Evolutionary conservation across 768 basidiomycete species (phyloP).

Genomic region (Termitomyces sp.): DNA sequence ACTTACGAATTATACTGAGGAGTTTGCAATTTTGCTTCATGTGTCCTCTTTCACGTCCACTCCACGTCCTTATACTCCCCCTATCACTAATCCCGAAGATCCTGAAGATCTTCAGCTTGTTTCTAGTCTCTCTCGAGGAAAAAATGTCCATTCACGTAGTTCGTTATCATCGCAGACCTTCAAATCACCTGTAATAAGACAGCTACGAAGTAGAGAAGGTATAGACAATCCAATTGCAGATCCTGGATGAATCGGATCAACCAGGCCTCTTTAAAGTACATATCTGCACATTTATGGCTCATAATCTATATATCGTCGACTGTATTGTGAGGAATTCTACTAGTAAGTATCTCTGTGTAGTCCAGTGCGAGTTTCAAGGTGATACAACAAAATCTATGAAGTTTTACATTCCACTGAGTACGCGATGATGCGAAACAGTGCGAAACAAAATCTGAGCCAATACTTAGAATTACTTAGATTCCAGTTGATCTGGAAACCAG

Average conservation of each 20-base stretch:
- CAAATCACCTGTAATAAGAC: constrained; percentile 11
- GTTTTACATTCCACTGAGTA: neutral
- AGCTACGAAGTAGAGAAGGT: constrained; percentile 11
- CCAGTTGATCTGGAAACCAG: too few species aligned
- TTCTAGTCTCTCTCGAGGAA: constrained; percentile 53
- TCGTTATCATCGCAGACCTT: constrained; percentile 23
- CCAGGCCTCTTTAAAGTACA: neutral
- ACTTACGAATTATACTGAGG: constrained; percentile 80
- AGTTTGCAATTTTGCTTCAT: constrained; percentile 81
- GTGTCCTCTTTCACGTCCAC: constrained; percentile 73
- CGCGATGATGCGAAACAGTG: neutral
- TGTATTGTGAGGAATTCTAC: neutral
- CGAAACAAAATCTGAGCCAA: neutral
- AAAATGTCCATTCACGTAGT: constrained; percentile 55
- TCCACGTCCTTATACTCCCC: constrained; percentile 56
- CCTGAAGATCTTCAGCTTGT: constrained; percentile 47
- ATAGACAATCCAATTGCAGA: constrained; percentile 5
- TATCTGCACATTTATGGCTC: neutral
- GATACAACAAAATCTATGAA: too few species aligned
- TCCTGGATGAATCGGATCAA: constrained; percentile 10
- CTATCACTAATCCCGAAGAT: constrained; percentile 25
- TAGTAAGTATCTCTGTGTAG: neutral
- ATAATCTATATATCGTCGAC: neutral
- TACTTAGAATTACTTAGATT: too few species aligned
- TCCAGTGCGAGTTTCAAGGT: neutral